These are phyloP conservation scores for Pythium vanterpoolii DNA, from an alignment of 352 stramenopile genomes.

Conservation along the genomic window DNA sequence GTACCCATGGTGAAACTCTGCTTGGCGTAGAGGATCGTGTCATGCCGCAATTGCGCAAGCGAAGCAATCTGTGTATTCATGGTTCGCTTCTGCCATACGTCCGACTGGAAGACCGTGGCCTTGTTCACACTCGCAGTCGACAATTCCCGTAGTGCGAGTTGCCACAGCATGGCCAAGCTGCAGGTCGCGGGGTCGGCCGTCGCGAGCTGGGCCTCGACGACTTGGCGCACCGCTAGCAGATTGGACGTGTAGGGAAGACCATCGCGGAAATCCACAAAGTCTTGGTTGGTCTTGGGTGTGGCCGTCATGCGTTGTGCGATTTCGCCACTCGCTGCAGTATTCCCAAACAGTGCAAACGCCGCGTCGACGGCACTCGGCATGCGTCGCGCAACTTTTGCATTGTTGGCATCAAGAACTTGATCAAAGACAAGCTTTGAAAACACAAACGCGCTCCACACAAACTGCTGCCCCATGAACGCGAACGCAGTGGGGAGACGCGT, in stretches of 20 bases:
- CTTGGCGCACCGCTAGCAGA: slow-evolving; percentile 15
- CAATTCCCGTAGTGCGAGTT: slow-evolving; percentile 22
- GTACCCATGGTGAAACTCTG: slow-evolving; percentile 20
- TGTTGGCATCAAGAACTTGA: slow-evolving; percentile 8
- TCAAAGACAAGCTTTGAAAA: slow-evolving; percentile 31
- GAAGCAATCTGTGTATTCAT: slow-evolving; percentile 30
- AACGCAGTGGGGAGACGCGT: slow-evolving; percentile 19
- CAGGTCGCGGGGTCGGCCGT: slow-evolving; percentile 9
- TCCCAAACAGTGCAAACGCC: slow-evolving; percentile 23
- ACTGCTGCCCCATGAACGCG: slow-evolving; percentile 23
- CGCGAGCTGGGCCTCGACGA: slow-evolving; percentile 4
- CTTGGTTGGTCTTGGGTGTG: not conserved
- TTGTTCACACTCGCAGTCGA: slow-evolving; percentile 4
- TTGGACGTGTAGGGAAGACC: slow-evolving; percentile 25
- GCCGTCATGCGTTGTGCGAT: slow-evolving; percentile 19
- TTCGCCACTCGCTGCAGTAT: slow-evolving; percentile 15
- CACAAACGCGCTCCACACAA: slow-evolving; percentile 31
- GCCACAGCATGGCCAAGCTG: slow-evolving; percentile 22
- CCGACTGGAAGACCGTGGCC: slow-evolving; percentile 17
- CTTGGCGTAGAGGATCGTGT: slow-evolving; percentile 31
- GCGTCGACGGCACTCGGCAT: slow-evolving; percentile 24
- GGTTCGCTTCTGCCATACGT: slow-evolving; percentile 18
- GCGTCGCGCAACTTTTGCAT: slow-evolving; percentile 17
- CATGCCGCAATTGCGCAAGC: slow-evolving; percentile 23
- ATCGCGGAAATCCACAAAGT: slow-evolving; percentile 25